These are phyloP conservation scores for Peribolospora kevripleyi DNA, from an alignment of 768 basidiomycete genomes.

Conservation along the genomic window DNA sequence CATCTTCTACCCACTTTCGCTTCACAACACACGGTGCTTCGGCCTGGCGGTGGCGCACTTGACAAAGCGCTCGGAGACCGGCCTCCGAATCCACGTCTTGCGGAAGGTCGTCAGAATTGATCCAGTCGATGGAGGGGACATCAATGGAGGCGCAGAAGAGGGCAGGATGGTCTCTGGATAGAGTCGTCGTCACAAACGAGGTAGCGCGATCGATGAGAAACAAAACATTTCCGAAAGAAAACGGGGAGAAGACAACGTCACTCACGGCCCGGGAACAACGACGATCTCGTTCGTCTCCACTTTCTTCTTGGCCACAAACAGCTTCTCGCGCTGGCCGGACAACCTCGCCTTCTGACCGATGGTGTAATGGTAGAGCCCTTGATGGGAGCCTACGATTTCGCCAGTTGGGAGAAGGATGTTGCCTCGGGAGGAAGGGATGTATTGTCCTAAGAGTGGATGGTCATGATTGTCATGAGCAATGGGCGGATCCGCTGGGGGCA, in stretches of 20 bases:
- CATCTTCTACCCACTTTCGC: slow-evolving; percentile 22
- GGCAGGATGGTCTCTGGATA: slow-evolving; percentile 33
- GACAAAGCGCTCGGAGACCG: slow-evolving; percentile 31
- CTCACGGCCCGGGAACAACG: slow-evolving; percentile 49
- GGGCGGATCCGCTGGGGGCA: neutral
- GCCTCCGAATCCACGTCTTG: slow-evolving; percentile 20
- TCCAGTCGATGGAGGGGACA: slow-evolving; percentile 43
- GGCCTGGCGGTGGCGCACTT: slow-evolving; percentile 47
- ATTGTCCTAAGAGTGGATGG: slow-evolving; percentile 23
- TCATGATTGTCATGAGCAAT: neutral
- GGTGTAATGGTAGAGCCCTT: slow-evolving; percentile 62
- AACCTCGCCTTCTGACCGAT: slow-evolving; percentile 58
- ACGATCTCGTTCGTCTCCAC: slow-evolving; percentile 37
- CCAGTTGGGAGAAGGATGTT: slow-evolving; percentile 40
- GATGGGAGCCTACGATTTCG: slow-evolving; percentile 33
- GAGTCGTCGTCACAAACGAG: neutral
- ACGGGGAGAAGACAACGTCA: neutral
- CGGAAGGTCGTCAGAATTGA: slow-evolving; percentile 38
- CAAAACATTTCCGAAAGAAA: neutral
- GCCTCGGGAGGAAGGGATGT: slow-evolving; percentile 45
- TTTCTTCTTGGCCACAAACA: slow-evolving; percentile 58
- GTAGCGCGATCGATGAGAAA: slow-evolving; percentile 1
- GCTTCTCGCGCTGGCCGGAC: slow-evolving; percentile 32
- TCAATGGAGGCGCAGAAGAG: slow-evolving; percentile 23
- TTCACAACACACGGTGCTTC: slow-evolving; percentile 30